Percentiles rank a stretch among this genome's conserved stretches.
Conservation (phyloP, 1,139 yeast genomes). For the Geotrichum fermentans region DNA sequence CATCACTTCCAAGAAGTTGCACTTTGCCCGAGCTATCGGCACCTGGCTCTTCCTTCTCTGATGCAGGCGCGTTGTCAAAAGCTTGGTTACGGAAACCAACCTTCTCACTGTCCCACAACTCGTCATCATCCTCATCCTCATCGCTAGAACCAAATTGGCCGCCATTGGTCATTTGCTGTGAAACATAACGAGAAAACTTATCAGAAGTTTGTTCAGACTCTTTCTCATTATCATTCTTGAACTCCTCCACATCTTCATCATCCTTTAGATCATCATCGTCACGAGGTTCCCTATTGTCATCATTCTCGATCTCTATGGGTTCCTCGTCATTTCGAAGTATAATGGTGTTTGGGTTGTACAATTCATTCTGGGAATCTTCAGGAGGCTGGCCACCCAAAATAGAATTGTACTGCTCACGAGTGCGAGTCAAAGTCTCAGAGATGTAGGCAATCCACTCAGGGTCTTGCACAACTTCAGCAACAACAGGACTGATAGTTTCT, state of each 20-base stretch:
- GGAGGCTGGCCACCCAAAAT: slow-evolving; percentile 79
- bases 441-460: slow-evolving; percentile 82
- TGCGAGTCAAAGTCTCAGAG: slow-evolving; percentile 74
- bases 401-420: slow-evolving; percentile 90
- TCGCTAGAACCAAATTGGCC: slow-evolving; percentile 38
- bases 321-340: slow-evolving; percentile 37
- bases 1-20: slow-evolving; percentile 14
- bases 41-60: not conserved
- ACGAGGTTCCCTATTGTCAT: slow-evolving; percentile 11
- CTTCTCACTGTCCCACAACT: slow-evolving; percentile 28
- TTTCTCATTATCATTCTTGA: not conserved
- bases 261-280: not conserved
- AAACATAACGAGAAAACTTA: slow-evolving; percentile 73
- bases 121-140: slow-evolving; percentile 49
- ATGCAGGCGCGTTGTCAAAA: not conserved
- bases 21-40: not conserved
- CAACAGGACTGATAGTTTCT: slow-evolving; percentile 53
- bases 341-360: slow-evolving; percentile 31
- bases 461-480: slow-evolving; percentile 52
- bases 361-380: slow-evolving; percentile 45
- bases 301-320: slow-evolving; percentile 45
- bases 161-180: slow-evolving; percentile 56
- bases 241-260: not conserved
- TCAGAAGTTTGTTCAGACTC: slow-evolving; percentile 39
- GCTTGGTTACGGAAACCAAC: not conserved